phyloP scores from a whole-genome alignment of 2,329 filamentous ascomycete species.

The Monilinia fructicola region DNA sequence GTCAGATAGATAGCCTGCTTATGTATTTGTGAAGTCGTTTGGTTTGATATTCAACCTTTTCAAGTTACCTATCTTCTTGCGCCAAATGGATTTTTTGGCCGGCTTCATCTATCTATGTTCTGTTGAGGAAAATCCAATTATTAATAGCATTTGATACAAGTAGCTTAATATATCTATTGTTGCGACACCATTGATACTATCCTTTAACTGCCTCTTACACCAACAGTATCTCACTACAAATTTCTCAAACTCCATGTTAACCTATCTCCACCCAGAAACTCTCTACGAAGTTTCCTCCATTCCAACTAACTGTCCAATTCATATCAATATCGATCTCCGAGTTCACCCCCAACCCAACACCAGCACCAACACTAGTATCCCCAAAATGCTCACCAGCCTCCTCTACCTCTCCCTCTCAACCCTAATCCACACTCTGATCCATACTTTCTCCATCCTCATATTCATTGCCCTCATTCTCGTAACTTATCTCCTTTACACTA shows the following conservation, averaged over 20 bases:
- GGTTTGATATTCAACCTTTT: neutral
- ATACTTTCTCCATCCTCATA: neutral
- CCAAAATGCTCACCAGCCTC: neutral
- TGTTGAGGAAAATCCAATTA: neutral
- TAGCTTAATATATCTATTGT: neutral
- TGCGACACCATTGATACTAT: no score
- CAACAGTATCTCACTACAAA: neutral
- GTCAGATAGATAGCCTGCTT: neutral
- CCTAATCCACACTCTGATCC: neutral
- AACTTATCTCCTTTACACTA: neutral
- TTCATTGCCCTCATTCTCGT: conserved; percentile 4
- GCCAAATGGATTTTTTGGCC: no score
- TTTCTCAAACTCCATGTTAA: neutral
- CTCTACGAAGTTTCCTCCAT: conserved; percentile 15
- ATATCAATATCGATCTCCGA: conserved; percentile 1
- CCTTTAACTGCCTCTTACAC: neutral
- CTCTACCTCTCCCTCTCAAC: neutral
- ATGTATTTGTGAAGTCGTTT: neutral
- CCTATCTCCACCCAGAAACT: neutral
- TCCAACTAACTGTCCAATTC: neutral
- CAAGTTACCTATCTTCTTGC: neutral
- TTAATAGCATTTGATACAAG: neutral
- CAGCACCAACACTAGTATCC: neutral
- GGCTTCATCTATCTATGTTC: neutral
- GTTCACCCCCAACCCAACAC: neutral